Base-by-base conservation (phyloP, 768 basidiomycete species). In the Stropharia rugosoannulata region DNA sequence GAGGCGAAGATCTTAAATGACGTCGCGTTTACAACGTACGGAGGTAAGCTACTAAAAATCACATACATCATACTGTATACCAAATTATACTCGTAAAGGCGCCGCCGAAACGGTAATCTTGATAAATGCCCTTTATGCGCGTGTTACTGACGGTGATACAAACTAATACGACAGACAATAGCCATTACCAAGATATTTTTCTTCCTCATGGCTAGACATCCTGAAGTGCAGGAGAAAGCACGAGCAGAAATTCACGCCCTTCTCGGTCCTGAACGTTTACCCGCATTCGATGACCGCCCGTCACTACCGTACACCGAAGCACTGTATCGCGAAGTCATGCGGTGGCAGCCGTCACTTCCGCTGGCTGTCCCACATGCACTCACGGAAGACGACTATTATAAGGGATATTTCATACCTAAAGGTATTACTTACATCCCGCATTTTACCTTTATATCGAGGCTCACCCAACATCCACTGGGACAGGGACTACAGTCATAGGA, bases 381-480 rank as follows among this genome's bases (percentile, higher is more conserved):
- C 22, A 39, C 45, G 2, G 36, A 46, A 47, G 53, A 46, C 11
- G 53, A 54, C 8, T 38, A 47, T 39, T 54, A 48, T 37, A 54
- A 54, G 19, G 53, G 53, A 32, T 54, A 54, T 41, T 40, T 48
- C 13, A 54, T 54, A 37, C 53, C 53, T 2, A 52, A 52, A 36
- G 51, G 51, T 52, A 15, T 12, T 18, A 11, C 9, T n/a, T 40
- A 7, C 25, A 39, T 39, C 11, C 2, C 18, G 25, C 8, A 10
- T 22, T 38, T 12, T 29, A 7, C 13, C 29, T 13, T 10, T 3
- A 2, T 10, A 4, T 22, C 36, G 10, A 27, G n/a, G 38, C 19
- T 32, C 2, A 48, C 9, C n/a, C 19, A 25, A 5, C 1, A 8
- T 16, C 25, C 7, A 15, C 18, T 6, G 18, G 1, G 19, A 13